Percentiles rank a stretch among this genome's conserved stretches.
These are phyloP conservation scores for Cutaneotrichosporon sp. DNA, from an alignment of 1,284 basidiomycete species.

Conservation along the genomic window DNA sequence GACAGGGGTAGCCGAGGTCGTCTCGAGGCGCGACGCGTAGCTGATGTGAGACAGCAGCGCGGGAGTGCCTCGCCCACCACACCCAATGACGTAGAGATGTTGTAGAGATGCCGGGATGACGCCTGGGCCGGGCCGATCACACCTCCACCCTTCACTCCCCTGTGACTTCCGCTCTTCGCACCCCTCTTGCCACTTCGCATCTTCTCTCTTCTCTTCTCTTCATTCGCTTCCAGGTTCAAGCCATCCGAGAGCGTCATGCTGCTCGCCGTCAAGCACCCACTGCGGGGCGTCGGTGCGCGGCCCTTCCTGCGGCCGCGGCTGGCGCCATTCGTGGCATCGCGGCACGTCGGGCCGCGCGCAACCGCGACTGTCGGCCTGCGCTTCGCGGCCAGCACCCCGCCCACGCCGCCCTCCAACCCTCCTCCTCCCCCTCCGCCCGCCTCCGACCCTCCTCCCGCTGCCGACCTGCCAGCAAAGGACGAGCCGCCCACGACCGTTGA, in stretches of 20 bases:
- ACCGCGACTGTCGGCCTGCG: background rate
- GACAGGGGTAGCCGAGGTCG: too few relatives aligned
- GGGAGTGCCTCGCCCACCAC: background rate
- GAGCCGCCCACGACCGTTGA: background rate
- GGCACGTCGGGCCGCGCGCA: background rate
- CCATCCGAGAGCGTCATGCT: background rate
- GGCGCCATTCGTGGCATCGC: background rate
- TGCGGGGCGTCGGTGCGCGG: background rate
- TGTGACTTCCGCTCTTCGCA: background rate
- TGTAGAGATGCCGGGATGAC: background rate
- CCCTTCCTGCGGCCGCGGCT: background rate
- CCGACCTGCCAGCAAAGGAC: too few relatives aligned
- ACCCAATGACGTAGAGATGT: too few relatives aligned
- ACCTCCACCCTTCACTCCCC: background rate
- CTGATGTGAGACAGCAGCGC: background rate
- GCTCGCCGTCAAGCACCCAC: slow-evolving; percentile 9
- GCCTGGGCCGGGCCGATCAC: background rate
- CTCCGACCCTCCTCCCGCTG: background rate
- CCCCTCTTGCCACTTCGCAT: background rate
- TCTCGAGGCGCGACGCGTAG: too few relatives aligned
- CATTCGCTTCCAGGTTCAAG: background rate
- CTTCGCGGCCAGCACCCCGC: background rate
- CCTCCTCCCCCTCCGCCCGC: background rate
- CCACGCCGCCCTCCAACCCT: background rate
- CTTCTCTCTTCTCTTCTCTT: background rate